Percentiles rank a stretch among this genome's conserved stretches.
Evolutionary conservation across 164 flowering plant species (phyloP).

Genomic region (Cinnamomum chago): DNA sequence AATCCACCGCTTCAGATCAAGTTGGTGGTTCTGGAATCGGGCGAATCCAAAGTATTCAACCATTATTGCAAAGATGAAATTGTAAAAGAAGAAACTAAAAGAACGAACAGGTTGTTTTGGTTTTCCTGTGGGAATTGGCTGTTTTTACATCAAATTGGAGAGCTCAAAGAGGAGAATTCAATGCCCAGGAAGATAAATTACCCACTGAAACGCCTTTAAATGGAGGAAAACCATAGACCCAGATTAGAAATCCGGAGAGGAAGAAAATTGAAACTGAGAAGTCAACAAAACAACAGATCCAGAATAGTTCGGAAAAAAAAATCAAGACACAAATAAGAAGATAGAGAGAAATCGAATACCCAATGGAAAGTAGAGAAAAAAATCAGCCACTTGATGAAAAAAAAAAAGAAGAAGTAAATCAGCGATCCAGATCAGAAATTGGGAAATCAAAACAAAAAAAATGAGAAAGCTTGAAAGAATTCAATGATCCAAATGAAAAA

Average conservation of each 20-base stretch:
- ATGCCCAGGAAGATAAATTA: not conserved
- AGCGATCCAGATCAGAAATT: no score
- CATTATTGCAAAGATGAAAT: not conserved
- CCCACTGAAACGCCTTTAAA: not conserved
- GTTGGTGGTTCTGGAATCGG: conserved; percentile 30
- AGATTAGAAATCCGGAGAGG: not conserved
- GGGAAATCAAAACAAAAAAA: not conserved
- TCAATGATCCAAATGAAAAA: not conserved
- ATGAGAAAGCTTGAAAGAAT: not conserved
- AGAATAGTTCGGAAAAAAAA: no score
- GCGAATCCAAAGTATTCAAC: not conserved
- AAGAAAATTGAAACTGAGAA: not conserved
- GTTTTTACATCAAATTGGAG: not conserved
- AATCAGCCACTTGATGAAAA: not conserved
- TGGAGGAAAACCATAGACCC: not conserved
- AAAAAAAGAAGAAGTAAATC: not conserved
- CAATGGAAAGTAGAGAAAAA: not conserved
- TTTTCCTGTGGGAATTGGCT: not conserved
- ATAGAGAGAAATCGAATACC: not conserved
- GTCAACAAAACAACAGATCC: no score
- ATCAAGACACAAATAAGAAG: not conserved
- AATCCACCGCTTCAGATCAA: conserved; percentile 41
- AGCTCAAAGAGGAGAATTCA: not conserved
- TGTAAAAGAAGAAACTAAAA: not conserved
- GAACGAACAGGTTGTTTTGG: not conserved